A percentile compares a stretch with the other conserved stretches of the same genome.
Evolutionary conservation across 169 alveolate genomes (phyloP).

Genomic region (Toxoplasma gondii): DNA sequence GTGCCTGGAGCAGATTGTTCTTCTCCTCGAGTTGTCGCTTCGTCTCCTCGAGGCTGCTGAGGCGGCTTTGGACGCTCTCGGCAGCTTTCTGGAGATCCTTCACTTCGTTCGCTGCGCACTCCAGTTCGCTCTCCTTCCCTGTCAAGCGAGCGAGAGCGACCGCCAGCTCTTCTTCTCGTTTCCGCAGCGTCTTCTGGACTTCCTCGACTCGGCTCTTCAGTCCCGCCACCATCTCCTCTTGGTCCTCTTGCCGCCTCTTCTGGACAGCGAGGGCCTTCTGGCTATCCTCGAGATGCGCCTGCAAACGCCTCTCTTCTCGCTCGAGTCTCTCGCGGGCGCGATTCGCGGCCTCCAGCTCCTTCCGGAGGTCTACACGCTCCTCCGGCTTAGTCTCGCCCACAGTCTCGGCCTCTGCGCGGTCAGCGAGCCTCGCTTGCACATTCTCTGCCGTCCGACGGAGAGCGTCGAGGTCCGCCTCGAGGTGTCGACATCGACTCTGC

Average conservation of each 20-base stretch:
- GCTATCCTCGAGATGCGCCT: not conserved
- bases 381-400: not conserved
- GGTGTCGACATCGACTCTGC: not conserved
- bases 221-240: not conserved
- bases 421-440: not conserved
- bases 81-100: not conserved
- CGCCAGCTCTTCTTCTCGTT: not conserved
- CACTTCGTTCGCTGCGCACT: not conserved
- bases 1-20: not conserved
- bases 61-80: not conserved
- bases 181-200: not conserved
- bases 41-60: not conserved
- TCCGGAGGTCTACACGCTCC: not conserved
- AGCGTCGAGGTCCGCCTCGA: not conserved
- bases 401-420: not conserved
- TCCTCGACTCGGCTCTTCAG: not conserved
- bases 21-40: not conserved
- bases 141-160: not conserved
- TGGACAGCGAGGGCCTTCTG: not conserved
- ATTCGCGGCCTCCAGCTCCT: not conserved
- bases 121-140: constrained; percentile 9
- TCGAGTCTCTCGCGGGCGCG: constrained; percentile 5
- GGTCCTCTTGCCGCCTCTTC: not conserved
- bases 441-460: not conserved
- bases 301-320: not conserved